Percentiles rank a stretch among this genome's conserved stretches.
phyloP scores from a whole-genome alignment of 2,329 filamentous ascomycete genomes.

The Nemania sp. region DNA sequence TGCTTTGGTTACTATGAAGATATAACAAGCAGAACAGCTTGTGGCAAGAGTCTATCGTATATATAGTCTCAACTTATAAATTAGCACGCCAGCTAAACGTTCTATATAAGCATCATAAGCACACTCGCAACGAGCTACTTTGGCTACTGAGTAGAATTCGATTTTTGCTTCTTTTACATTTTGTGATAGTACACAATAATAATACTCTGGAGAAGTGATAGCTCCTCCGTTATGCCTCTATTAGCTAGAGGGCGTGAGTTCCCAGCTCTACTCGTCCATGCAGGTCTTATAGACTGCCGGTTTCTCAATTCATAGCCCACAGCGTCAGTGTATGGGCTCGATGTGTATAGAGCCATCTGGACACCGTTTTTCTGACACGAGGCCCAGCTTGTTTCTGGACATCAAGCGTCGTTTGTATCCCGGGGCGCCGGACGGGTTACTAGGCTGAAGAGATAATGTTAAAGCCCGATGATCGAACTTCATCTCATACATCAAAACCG shows the following conservation, averaged over 20 bases:
- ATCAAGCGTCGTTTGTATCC: slow-evolving; percentile 9
- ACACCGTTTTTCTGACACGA: not conserved
- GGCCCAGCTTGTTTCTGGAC: slow-evolving; percentile 7
- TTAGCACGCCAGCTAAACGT: not conserved
- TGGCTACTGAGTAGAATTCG: slow-evolving; percentile 19
- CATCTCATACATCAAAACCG: not conserved
- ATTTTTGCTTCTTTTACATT: not conserved
- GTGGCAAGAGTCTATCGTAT: not conserved
- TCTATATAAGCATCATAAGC: not conserved
- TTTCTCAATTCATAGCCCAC: not conserved
- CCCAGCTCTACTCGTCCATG: not conserved
- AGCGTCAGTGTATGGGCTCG: not conserved
- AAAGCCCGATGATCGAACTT: not conserved
- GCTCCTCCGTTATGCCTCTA: slow-evolving; percentile 10
- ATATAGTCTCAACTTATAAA: not conserved
- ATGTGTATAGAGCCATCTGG: not conserved
- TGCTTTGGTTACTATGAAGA: slow-evolving; percentile 56
- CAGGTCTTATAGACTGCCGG: not conserved
- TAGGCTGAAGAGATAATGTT: not conserved
- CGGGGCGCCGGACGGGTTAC: not conserved
- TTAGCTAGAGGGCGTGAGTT: slow-evolving; percentile 18
- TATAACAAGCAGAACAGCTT: slow-evolving; percentile 36
- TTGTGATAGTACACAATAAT: slow-evolving; percentile 8
- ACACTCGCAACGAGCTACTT: slow-evolving; percentile 2
- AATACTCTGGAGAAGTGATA: slow-evolving; percentile 13